A percentile compares a stretch with the other conserved stretches of the same genome.
These are phyloP conservation scores for Stephania japonica DNA, from an alignment of 164 flowering plant species.

Conservation along the genomic window DNA sequence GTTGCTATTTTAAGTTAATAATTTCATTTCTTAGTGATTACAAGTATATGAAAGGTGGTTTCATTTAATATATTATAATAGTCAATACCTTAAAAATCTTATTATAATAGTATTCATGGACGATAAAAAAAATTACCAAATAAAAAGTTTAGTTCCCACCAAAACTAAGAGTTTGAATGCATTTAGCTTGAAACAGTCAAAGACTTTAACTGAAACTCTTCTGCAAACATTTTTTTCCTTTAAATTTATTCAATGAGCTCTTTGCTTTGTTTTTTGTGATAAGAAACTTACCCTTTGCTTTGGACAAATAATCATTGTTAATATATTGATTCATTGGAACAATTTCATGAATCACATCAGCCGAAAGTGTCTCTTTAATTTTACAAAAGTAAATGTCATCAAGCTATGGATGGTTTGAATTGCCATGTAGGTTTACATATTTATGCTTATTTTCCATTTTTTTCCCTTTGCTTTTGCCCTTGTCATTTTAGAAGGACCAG, in stretches of 20 bases:
- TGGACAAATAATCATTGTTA: not conserved
- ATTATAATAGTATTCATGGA: not conserved
- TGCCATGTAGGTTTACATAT: not conserved
- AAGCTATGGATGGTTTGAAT: too few relatives aligned
- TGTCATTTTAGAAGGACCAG: not conserved
- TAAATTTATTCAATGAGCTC: too few relatives aligned
- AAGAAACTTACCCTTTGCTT: too few relatives aligned
- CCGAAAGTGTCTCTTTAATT: not conserved
- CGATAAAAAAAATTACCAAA: too few relatives aligned
- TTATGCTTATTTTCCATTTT: not conserved
- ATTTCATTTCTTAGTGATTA: too few relatives aligned
- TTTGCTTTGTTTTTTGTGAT: too few relatives aligned
- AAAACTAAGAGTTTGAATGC: not conserved
- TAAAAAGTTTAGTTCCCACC: not conserved
- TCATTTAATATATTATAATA: not conserved
- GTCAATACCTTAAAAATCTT: not conserved
- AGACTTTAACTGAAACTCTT: not conserved
- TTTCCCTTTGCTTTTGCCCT: not conserved
- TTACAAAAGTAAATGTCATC: not conserved
- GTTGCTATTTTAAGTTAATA: not conserved
- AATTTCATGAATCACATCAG: not conserved
- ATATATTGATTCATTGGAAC: not conserved
- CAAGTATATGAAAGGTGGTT: not conserved
- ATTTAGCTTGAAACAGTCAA: not conserved
- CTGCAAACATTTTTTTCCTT: not conserved